Conservation (phyloP, 345 rosid genomes). For the Noccaea bulbosa region DNA sequence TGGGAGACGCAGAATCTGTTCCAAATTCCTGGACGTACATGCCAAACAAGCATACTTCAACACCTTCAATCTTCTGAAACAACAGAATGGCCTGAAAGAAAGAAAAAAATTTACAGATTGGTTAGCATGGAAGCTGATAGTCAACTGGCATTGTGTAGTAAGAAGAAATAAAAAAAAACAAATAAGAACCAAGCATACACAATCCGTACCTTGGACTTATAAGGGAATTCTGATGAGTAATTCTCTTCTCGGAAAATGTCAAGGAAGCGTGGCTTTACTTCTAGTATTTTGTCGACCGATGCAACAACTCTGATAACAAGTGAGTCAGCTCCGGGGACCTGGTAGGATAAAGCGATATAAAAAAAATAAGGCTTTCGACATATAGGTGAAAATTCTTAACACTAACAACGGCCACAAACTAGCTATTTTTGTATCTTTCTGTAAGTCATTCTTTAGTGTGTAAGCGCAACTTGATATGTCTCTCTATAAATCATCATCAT, state of each 20-base stretch:
- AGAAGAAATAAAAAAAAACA: constrained; percentile 13
- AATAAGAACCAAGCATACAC: constrained; percentile 27
- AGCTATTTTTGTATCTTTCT: constrained; percentile 25
- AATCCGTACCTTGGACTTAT: constrained; percentile 85
- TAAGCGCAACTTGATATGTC: constrained; percentile 19
- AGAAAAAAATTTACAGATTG: constrained; percentile 22
- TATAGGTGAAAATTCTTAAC: constrained; percentile 21
- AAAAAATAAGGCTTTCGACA: constrained; percentile 14
- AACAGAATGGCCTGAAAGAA: constrained; percentile 78
- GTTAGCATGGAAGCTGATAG: constrained; percentile 17
- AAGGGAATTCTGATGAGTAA: constrained; percentile 92
- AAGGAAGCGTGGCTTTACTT: constrained; percentile 94
- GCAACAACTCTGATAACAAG: constrained; percentile 96
- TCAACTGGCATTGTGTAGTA: constrained; percentile 12
- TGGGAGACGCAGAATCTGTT: constrained; percentile 84
- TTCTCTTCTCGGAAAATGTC: constrained; percentile 93
- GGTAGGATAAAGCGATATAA: constrained; percentile 23
- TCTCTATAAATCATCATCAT: constrained; percentile 18
- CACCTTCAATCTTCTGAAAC: constrained; percentile 99
- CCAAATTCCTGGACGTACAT: constrained; percentile 99
- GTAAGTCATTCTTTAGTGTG: not conserved
- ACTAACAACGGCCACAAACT: not conserved
- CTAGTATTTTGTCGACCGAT: constrained; percentile 95
- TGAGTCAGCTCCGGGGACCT: constrained; percentile 96
- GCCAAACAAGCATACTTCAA: constrained; percentile 98